Conservation (phyloP, 2,329 filamentous ascomycete genomes). For the Verticillium longisporum region DNA sequence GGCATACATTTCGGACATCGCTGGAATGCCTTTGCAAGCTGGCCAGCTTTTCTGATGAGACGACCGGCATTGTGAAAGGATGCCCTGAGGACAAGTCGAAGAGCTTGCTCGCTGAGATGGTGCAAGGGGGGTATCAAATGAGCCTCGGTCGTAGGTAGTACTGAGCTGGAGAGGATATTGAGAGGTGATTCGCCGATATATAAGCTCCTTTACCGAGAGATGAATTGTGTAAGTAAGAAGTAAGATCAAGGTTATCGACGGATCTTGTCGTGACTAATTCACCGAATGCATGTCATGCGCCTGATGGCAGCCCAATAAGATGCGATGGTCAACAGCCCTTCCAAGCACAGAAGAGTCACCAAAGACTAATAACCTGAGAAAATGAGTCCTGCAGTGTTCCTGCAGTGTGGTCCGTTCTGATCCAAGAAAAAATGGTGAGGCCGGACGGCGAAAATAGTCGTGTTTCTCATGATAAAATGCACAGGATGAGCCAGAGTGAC, state of each 20-base stretch:
- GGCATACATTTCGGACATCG: slow-evolving; percentile 82
- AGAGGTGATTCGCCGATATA: slow-evolving; percentile 3
- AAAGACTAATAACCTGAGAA: not conserved
- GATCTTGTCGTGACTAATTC: not conserved
- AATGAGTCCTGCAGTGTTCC: too few species aligned
- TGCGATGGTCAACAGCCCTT: not conserved
- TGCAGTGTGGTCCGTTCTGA: not conserved
- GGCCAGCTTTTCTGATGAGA: slow-evolving; percentile 84
- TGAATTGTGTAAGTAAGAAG: not conserved
- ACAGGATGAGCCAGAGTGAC: not conserved
- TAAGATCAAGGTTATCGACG: not conserved
- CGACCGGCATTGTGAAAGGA: slow-evolving; percentile 69
- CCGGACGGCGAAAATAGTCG: not conserved
- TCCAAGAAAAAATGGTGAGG: not conserved
- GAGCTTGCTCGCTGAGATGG: not conserved
- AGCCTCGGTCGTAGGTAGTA: not conserved
- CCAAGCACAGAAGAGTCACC: not conserved
- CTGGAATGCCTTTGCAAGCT: slow-evolving; percentile 81
- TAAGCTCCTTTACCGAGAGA: slow-evolving; percentile 1
- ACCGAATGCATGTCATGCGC: not conserved
- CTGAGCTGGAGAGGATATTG: slow-evolving; percentile 2
- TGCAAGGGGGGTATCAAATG: not conserved
- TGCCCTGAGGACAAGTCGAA: not conserved
- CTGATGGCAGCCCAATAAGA: not conserved
- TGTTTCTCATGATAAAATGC: not conserved